Conservation (phyloP, 2,329 filamentous ascomycete genomes). For the Didymella sp. region DNA sequence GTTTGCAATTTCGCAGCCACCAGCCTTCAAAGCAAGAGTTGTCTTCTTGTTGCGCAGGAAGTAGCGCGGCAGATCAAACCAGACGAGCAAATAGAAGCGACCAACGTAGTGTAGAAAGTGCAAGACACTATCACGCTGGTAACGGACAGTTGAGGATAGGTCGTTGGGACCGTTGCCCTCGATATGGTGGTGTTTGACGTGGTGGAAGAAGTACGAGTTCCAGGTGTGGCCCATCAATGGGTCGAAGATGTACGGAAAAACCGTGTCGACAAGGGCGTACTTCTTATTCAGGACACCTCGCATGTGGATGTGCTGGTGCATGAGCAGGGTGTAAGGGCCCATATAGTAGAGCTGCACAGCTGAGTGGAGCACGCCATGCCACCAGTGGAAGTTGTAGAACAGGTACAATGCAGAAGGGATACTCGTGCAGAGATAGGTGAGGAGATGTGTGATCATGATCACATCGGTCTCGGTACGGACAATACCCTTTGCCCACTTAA, state of each 20-base stretch:
- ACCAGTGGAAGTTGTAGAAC: constrained; percentile 70
- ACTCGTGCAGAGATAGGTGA: constrained; percentile 73
- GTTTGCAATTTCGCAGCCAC: constrained; percentile 66
- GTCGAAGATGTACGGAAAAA: constrained; percentile 76
- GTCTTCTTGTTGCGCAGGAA: constrained; percentile 70
- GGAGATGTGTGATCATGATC: constrained; percentile 77
- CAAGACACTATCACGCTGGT: constrained; percentile 71
- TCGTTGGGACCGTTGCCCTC: constrained; percentile 81
- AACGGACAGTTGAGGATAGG: constrained; percentile 76
- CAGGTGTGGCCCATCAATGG: constrained; percentile 83
- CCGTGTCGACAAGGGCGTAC: constrained; percentile 64
- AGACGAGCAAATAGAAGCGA: constrained; percentile 75
- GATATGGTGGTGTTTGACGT: constrained; percentile 85
- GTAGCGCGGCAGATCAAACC: constrained; percentile 77
- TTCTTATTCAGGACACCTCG: constrained; percentile 68
- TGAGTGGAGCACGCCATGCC: constrained; percentile 71
- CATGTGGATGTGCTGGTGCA: constrained; percentile 85
- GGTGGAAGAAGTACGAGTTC: constrained; percentile 86
- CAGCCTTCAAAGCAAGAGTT: constrained; percentile 61
- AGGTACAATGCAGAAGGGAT: constrained; percentile 72
- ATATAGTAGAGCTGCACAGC: constrained; percentile 72
- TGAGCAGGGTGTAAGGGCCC: constrained; percentile 79
- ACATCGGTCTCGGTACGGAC: constrained; percentile 75
- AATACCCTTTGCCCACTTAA: constrained; percentile 60
- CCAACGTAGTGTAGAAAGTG: constrained; percentile 76